Evolutionary conservation across 306 rosid genomes (phyloP).

Genomic region (cucumber (Cucumis sativus)): Cucumber_9930_V3 NC_026661.2:7841501-7842000

Average conservation of each 20-base stretch:
- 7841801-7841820: background rate
- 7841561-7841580: background rate
- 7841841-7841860: background rate
- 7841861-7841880: background rate
- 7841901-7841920: background rate
- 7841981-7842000: background rate
- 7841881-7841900: background rate
- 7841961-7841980: background rate
- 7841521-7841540: no score
- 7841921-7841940: background rate
- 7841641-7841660: constrained; percentile 1
- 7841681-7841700: background rate
- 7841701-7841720: background rate
- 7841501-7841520: no score
- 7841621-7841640: background rate
- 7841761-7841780: background rate
- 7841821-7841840: background rate
- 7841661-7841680: background rate
- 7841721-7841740: background rate
- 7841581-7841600: background rate
- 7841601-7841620: background rate
- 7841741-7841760: background rate
- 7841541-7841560: background rate
- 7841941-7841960: background rate
- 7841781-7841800: background rate